Base-by-base conservation (phyloP, 495 filamentous ascomycete genomes). In the Aspergillus nidulans region DNA sequence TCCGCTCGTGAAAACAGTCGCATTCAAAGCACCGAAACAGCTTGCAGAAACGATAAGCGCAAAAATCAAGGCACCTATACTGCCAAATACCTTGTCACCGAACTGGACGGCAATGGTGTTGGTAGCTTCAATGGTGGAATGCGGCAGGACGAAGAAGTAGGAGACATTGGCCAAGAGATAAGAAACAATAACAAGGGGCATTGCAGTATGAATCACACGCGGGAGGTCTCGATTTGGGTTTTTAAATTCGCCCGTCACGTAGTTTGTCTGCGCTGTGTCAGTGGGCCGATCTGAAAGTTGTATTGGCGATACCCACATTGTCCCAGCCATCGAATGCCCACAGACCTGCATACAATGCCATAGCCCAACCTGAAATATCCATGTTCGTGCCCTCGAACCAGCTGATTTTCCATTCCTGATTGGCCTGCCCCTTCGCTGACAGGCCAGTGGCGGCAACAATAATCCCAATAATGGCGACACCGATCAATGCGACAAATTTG, bases 271-370 rank as follows among this genome's bases (percentile, higher is more conserved):
- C 4, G 45, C n/a, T 8, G 1, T 20, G 43, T 60, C 9, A 59
- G 61, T 60, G 53, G 18, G 28, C 9, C 10, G 20, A 40, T n/a
- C 0, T n/a, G 34, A 32, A 40, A 20, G 4, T 6, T 46, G 43
- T 12, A 40, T 45, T 20, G 36, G 36, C 18, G n/a, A 52, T 7
- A 39, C 88, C 74, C 71, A 94, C 92, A 69, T 98, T 98, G 66
- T 98, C 94, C 94, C 94, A 98, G 18, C 94, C 94, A 64, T 98
- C 94, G 71, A 92, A 98, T 2, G 94, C 94, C 94, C 94, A 98
- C 2, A 98, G 77, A 9, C 94, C 94, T 23, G 91, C 92, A 69
- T 98, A 98, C 53, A 98, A 68, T 4, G 94, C 94, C 48, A 97
- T 88, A 15, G 91, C 91, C 85, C 89, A 95, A 57, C 83, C 84